A percentile compares a stretch with the other conserved stretches of the same genome.
phyloP scores from a whole-genome alignment of 768 basidiomycete species.

The Boletellus ananas region DNA sequence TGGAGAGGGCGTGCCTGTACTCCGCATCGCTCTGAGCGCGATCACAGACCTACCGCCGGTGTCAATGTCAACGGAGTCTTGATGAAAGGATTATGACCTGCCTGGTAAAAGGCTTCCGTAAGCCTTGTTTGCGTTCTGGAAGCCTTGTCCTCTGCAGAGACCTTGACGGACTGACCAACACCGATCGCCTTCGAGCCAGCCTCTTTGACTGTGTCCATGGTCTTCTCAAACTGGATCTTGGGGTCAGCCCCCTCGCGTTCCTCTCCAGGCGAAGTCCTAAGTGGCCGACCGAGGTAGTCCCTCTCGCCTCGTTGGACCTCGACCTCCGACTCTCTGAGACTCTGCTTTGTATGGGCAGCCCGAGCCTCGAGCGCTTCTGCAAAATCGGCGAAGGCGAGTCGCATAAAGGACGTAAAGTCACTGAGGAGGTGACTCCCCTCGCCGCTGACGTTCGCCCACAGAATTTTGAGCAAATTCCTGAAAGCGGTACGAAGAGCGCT shows the following conservation, averaged over 20 bases:
- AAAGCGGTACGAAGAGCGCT: slow-evolving; percentile 48
- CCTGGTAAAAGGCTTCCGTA: slow-evolving; percentile 52
- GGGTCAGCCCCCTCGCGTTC: slow-evolving; percentile 40
- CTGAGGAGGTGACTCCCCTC: slow-evolving; percentile 53
- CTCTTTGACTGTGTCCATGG: slow-evolving; percentile 62
- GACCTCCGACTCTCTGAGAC: slow-evolving; percentile 50
- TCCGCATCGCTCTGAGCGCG: slow-evolving; percentile 59
- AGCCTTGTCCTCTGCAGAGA: slow-evolving; percentile 41
- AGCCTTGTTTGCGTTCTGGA: slow-evolving; percentile 42
- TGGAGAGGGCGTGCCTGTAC: slow-evolving; percentile 55
- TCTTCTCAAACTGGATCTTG: slow-evolving; percentile 57
- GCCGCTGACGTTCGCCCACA: slow-evolving; percentile 50
- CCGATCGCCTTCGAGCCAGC: slow-evolving; percentile 57
- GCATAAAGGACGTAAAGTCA: slow-evolving; percentile 63
- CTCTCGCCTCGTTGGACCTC: slow-evolving; percentile 60
- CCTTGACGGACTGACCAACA: slow-evolving; percentile 41
- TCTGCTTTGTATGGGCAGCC: slow-evolving; percentile 50
- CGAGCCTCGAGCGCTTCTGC: slow-evolving; percentile 55
- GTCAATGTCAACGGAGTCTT: not conserved
- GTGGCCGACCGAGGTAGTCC: slow-evolving; percentile 51
- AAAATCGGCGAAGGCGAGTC: slow-evolving; percentile 62
- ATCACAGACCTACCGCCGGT: slow-evolving; percentile 49
- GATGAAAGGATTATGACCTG: slow-evolving; percentile 16
- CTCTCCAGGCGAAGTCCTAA: slow-evolving; percentile 28
- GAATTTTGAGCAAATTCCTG: slow-evolving; percentile 45